phyloP scores from a whole-genome alignment of 768 basidiomycete species.

The Termitomyces sp. region DNA sequence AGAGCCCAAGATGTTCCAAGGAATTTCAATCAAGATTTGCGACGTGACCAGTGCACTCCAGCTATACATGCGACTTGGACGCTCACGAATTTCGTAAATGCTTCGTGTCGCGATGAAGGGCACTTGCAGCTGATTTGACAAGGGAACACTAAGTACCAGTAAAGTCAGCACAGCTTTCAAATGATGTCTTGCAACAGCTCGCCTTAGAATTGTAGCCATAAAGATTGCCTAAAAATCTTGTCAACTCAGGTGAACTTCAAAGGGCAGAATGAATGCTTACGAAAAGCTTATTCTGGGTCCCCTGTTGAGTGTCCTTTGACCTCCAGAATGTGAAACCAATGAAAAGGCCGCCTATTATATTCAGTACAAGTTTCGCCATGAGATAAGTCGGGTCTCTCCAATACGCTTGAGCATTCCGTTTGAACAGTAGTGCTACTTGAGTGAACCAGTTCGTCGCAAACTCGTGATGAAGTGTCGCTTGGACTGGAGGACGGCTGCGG shows the following conservation, averaged over 20 bases:
- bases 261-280: constrained; percentile 28
- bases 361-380: constrained; percentile 52
- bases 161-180: not conserved
- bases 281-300: constrained; percentile 63
- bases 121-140: constrained; percentile 61
- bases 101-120: constrained; percentile 54
- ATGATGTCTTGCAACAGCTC: not conserved
- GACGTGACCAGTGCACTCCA: constrained; percentile 57
- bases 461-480: constrained; percentile 31
- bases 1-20: constrained; percentile 58
- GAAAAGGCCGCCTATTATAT: constrained; percentile 49
- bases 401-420: constrained; percentile 39
- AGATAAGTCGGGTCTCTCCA: constrained; percentile 60
- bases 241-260: constrained; percentile 1
- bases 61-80: constrained; percentile 58
- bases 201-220: constrained; percentile 46
- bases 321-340: constrained; percentile 64
- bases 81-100: constrained; percentile 66
- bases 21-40: constrained; percentile 51
- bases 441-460: constrained; percentile 51
- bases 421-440: constrained; percentile 40
- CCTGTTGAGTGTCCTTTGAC: constrained; percentile 46
- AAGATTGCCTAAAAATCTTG: constrained; percentile 39
- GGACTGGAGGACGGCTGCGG: constrained; percentile 30
- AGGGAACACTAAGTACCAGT: constrained; percentile 31